Evolutionary conservation across 345 rosid species (phyloP), one percentile per base, ranked within the genome.

Genomic region (Lepidium didymum): DNA sequence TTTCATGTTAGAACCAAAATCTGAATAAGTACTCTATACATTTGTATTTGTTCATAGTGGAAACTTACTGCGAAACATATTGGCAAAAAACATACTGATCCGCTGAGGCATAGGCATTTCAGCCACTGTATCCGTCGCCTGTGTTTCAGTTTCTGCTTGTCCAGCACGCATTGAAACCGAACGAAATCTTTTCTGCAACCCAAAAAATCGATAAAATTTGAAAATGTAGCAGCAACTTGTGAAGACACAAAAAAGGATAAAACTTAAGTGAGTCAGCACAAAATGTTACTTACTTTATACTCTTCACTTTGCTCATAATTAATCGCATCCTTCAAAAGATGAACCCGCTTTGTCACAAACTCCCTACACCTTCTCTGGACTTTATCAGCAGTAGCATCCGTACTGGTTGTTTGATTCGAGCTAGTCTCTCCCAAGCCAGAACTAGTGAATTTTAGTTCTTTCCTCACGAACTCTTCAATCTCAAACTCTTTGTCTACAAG

Each of bases 401-500:
- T 15, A 54, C 74, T 73, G 68, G 56, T 81, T 73, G 75, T 83
- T 21, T 23, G 75, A 33, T 79, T 50, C 64, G 72, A 77, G 72
- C 76, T 71, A 45, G 65, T 78, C 29, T 75, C 58, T 74, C 81
- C 90, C 45, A 77, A 62, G 72, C 56, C 31, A 27, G 70, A 55
- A 65, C 75, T 75, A 75, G 87, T 67, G 41, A 34, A 0, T 44
- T 75, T 79, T 74, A 85, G 15, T 71, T 85, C 90, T 66, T 78
- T 80, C 77, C 91, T 84, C 63, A 90, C 81, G 69, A 81, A 12
- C 62, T 85, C 86, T 71, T 81, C 87, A 42, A 93, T 61, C 79
- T 58, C 81, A 73, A 88, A 67, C 68, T 84, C 95, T 74, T 78
- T 76, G 73, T 94, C 97, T 55, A 86, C 87, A 56, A 85, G 77